Evolutionary conservation across 345 rosid species (phyloP), one percentile per base, ranked within the genome.

Genomic region (Populus alba): DNA sequence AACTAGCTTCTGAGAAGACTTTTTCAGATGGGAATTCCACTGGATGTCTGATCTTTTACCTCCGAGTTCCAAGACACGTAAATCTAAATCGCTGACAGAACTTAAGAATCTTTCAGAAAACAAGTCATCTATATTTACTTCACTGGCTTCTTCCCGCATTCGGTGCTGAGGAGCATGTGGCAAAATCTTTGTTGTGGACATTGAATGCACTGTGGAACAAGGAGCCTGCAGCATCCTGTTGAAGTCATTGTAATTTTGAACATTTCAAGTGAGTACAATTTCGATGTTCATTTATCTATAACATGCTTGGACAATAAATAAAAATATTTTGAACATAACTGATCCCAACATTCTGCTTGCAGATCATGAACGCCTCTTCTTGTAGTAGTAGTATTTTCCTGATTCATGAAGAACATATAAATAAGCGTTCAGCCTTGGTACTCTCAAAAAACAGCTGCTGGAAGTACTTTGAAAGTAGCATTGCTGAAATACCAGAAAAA

Each of bases 11-110:
- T 47, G 18, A 47, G 6, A 0, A 4, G 18, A 15, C 6, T 15
- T 47, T 47, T 12, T 4, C n/a, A 39, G 41, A 53, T 75, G 68
- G 63, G 70, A 45, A 83, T 71, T 76, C 79, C 71, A 73, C 73
- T 23, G 7, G 62, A 47, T 68, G 8, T 61, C 74, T 78, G 81
- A 31, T 55, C 76, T 78, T 66, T 77, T 78, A 37, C 82, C 88
- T 75, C 84, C 79, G 18, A 78, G 80, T 45, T 88, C 91, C 77
- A 79, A 61, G 59, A 83, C 70, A 73, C 90, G 86, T 55, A 86
- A 70, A 82, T 85, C 85, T 27, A 90, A 82, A 29, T 85, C 81
- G 70, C 84, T 71, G 20, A 84, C 45, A 17, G 87, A 81, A 84
- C 81, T 72, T 9, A 76, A 74, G 29, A 85, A 75, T 83, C 82